Base-by-base conservation (phyloP, 371 early-diverging fungal species). In the Saksenaea oblongispora region DNA sequence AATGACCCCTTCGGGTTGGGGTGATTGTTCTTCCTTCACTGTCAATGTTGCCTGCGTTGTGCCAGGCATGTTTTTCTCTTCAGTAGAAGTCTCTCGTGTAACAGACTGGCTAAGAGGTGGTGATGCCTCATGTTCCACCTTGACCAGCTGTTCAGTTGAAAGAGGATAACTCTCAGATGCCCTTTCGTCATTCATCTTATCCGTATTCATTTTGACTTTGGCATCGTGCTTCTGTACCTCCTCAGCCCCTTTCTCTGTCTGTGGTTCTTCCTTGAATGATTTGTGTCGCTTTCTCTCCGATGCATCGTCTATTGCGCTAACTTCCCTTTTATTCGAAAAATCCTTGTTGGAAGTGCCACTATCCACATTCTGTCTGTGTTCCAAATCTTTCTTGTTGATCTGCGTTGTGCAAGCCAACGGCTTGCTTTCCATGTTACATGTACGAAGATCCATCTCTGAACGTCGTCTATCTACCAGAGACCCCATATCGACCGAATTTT, bases 231-330 rank as follows among this genome's bases (percentile, higher is more conserved):
- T 34, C 8, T 9, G 15, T 18, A 41, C 41, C 14, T 42, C 17
- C 18, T 35, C 31, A 11, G 34, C 14, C 27, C 10, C 18, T 34
- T 27, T 34, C 58, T 39, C 53, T 10, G 5, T 26, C 18, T 26
- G 22, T 41, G 58, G 14, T 47, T 37, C 15, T 54, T 65, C 63
- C 14, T 65, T 44, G 54, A 47, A 65, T 22, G 66, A 59, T 34
- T 63, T 66, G 44, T 56, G 62, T 17, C 66, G 63, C 51, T 70
- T 70, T 26, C 66, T 51, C 27, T 65, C 66, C 17, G 27, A 41
- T 27, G 57, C 31, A 7, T 34, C 55, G n/a, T 35, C 39, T 56
- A 47, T 34, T 10, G 54, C 47, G 26, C 37, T 63, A 15, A 37
- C 61, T 44, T 68, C 64, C 9, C 64, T 64, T 54, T 67, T 59